These are phyloP conservation scores for Royoungia palumana DNA, from an alignment of 768 basidiomycete species.

Conservation along the genomic window DNA sequence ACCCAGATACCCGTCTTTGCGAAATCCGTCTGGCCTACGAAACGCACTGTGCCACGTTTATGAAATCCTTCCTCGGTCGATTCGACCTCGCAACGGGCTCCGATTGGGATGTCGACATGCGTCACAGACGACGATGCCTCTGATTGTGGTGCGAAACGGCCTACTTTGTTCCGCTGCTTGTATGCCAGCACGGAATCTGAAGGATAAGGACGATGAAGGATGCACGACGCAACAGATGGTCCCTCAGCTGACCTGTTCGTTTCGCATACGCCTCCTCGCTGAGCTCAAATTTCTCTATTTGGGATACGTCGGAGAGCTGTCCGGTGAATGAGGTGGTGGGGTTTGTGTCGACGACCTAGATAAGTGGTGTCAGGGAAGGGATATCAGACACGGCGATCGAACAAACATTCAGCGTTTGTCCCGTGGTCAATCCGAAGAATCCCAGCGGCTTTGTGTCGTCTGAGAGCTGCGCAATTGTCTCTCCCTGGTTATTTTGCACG, in stretches of 20 bases:
- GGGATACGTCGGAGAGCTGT: slow-evolving; percentile 77
- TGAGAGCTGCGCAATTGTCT: slow-evolving; percentile 50
- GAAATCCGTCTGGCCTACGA: slow-evolving; percentile 78
- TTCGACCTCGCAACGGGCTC: slow-evolving; percentile 82
- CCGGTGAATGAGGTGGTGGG: slow-evolving; percentile 76
- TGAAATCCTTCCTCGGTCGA: slow-evolving; percentile 62
- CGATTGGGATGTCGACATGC: slow-evolving; percentile 53
- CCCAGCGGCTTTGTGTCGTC: slow-evolving; percentile 70
- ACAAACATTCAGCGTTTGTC: slow-evolving; percentile 77
- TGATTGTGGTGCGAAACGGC: slow-evolving; percentile 71
- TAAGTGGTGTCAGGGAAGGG: neutral
- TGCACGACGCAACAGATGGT: neutral
- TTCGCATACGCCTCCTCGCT: slow-evolving; percentile 77
- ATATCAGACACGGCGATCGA: neutral
- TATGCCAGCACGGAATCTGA: slow-evolving; percentile 87
- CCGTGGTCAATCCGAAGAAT: slow-evolving; percentile 70
- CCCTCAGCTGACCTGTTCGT: slow-evolving; percentile 60
- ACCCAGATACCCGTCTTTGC: slow-evolving; percentile 72
- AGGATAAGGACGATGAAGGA: slow-evolving; percentile 2
- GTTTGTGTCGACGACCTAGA: slow-evolving; percentile 60
- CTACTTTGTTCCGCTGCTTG: slow-evolving; percentile 83
- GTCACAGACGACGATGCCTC: slow-evolving; percentile 30
- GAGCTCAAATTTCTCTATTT: slow-evolving; percentile 92
- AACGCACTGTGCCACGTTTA: slow-evolving; percentile 84
- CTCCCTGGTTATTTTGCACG: slow-evolving; percentile 55